Base-by-base conservation (phyloP, 2,329 filamentous ascomycete species). In the Pezizomycotina sp. region DNA sequence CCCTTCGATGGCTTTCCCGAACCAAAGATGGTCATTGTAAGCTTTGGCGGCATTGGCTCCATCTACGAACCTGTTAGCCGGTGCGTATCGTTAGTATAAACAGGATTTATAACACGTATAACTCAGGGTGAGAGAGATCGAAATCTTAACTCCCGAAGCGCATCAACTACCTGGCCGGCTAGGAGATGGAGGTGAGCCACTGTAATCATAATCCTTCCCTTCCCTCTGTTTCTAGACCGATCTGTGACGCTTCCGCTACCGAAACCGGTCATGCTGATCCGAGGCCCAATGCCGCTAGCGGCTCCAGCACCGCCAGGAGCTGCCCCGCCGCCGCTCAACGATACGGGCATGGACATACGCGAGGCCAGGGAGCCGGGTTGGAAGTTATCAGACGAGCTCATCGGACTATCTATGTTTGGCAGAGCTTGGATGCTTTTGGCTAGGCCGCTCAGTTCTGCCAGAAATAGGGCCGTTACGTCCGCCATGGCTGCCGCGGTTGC, bases 11-110 rank as follows among this genome's bases (percentile, higher is more conserved):
- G 82, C 84, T 58, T 95, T 95, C 12, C 80, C 89, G 59, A 93
- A 82, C 86, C 89, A 98, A n/a, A 95, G 57, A 57, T 92, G 81
- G 57, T 98, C 89, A 50, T 82, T 84, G 40, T 79, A 69, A 23
- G 72, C 74, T 50, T 81, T 77, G 10, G 82, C 77, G 48, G 76
- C 71, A 6, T 69, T 69, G 2, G 79, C 83, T 35, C 77, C 81
- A 42, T 93, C 86, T 6, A 72, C 64, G 14, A 93, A 68, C 27
- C 50, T 52, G 29, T 16, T 16, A 12, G 9, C 30, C 6, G 10
- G 27, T 35, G 32, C 41, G 33, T 26, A 18, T 23, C n/a, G 8
- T 24, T 8, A n/a, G n/a, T 8, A n/a, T 15, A 22, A 23, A 8
- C 23, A 25, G 21, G 22, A 25, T 25, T 8, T 25, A 8, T 25